Percentiles rank a stretch among this genome's conserved stretches.
Conservation (phyloP, 2,329 filamentous ascomycete species). For the Xylariaceae sp. region DNA sequence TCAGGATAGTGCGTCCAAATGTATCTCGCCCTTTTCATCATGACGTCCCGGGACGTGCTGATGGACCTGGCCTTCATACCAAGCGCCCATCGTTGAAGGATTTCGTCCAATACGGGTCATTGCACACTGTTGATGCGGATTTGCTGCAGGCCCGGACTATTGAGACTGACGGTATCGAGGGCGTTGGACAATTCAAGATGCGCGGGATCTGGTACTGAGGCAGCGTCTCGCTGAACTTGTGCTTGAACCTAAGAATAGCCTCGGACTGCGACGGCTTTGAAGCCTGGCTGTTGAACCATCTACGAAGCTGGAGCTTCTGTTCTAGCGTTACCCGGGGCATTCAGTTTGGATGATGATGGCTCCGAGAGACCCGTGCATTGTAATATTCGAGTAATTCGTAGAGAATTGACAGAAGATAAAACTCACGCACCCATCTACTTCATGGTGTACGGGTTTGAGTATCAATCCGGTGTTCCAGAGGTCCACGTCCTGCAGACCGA, state of each 20-base stretch:
- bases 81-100: not conserved
- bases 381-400: too few species aligned
- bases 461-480: too few species aligned
- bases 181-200: not conserved
- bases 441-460: too few species aligned
- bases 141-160: not conserved
- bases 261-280: not conserved
- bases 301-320: not conserved
- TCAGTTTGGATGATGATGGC: not conserved
- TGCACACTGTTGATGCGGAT: not conserved
- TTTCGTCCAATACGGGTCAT: not conserved
- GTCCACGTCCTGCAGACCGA: too few species aligned
- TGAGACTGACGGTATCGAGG: not conserved
- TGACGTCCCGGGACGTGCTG: not conserved
- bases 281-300: not conserved
- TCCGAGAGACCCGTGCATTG: not conserved
- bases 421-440: too few species aligned
- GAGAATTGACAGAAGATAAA: too few species aligned
- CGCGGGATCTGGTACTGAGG: not conserved
- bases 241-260: not conserved
- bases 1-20: not conserved
- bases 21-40: not conserved
- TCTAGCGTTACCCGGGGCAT: not conserved
- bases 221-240: not conserved
- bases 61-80: not conserved